Conservation (phyloP, 352 stramenopile genomes). For the Thraustotheca clavata region DNA sequence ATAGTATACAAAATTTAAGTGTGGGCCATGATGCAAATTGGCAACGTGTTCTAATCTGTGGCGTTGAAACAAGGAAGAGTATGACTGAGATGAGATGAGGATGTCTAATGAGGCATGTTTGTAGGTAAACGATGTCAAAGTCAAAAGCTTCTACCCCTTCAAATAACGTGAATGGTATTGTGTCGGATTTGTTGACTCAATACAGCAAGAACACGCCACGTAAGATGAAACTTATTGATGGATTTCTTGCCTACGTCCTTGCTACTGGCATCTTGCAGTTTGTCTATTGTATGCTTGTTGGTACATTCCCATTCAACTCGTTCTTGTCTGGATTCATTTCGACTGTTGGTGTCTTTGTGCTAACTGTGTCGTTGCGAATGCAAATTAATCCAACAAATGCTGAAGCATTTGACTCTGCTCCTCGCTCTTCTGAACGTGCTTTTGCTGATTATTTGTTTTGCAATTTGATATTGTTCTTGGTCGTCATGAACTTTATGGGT, state of each 20-base stretch:
- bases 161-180: background rate
- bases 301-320: conserved; percentile 90
- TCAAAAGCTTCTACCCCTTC: background rate
- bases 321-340: conserved; percentile 87
- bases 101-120: background rate
- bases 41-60: conserved; percentile 6
- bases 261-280: conserved; percentile 85
- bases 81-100: background rate
- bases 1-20: too few relatives aligned
- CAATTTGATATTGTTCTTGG: conserved; percentile 90
- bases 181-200: conserved; percentile 49
- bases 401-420: conserved; percentile 38
- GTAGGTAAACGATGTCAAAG: conserved; percentile 4
- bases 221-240: conserved; percentile 88
- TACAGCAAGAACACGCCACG: conserved; percentile 80
- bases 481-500: conserved; percentile 92
- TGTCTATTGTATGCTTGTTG: conserved; percentile 86
- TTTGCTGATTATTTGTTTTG: conserved; percentile 90
- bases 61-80: background rate
- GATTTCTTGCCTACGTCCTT: conserved; percentile 85
- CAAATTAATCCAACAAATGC: conserved; percentile 84
- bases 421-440: conserved; percentile 69
- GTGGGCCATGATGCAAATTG: too few relatives aligned
- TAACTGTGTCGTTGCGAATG: conserved; percentile 85
- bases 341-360: conserved; percentile 84